These are phyloP conservation scores for Cornus suecica DNA, from an alignment of 148 eudicot species.

Conservation along the genomic window DNA sequence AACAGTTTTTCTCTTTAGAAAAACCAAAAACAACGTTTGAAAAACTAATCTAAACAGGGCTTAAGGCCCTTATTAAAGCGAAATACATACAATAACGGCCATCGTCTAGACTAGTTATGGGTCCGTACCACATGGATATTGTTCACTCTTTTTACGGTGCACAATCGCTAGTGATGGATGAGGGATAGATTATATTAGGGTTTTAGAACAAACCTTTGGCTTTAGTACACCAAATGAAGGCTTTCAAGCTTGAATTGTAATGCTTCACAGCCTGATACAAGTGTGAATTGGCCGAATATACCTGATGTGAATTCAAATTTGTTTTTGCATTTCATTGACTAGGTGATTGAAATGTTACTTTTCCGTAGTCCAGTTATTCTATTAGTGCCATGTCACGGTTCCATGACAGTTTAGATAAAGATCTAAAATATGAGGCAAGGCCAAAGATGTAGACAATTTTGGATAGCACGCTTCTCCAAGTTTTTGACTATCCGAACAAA, in stretches of 20 bases:
- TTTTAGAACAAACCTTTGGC: not conserved
- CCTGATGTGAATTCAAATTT: no score
- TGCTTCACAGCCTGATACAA: not conserved
- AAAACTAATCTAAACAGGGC: no score
- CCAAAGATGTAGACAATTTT: not conserved
- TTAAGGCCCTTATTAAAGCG: not conserved
- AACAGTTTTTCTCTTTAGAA: no score
- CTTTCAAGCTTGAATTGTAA: not conserved
- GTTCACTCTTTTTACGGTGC: no score
- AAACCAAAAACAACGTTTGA: no score
- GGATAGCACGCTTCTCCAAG: not conserved
- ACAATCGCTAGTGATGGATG: no score
- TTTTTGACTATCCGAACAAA: no score
- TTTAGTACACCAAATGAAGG: not conserved
- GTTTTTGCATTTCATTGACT: not conserved
- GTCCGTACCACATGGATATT: no score
- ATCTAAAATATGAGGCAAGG: not conserved
- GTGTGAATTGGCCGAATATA: not conserved
- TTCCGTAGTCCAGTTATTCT: not conserved
- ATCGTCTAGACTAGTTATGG: no score
- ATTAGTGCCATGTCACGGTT: constrained; percentile 1
- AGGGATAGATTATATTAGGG: no score
- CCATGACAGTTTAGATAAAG: not conserved
- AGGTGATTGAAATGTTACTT: not conserved
- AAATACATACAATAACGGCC: no score